These are phyloP conservation scores for Chytridium lagenaria DNA, from an alignment of 371 early-diverging fungal species.

Conservation along the genomic window DNA sequence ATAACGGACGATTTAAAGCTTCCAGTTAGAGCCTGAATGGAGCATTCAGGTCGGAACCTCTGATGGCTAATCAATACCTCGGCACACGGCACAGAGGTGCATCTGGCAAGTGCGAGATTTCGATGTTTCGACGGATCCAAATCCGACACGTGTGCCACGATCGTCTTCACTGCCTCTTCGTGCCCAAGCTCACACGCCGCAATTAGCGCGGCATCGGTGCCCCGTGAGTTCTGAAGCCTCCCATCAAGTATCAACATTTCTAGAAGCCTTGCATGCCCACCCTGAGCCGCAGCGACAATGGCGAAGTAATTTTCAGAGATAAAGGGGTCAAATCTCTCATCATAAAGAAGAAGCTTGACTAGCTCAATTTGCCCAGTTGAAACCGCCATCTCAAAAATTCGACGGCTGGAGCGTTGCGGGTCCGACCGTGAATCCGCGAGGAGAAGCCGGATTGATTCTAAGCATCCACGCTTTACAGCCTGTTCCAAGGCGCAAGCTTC, in stretches of 20 bases:
- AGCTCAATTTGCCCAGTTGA: not conserved
- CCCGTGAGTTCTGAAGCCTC: not conserved
- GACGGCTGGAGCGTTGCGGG: not conserved
- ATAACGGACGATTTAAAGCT: not conserved
- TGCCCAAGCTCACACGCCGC: not conserved
- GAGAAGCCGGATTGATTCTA: not conserved
- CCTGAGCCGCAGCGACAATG: not conserved
- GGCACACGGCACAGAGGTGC: not conserved
- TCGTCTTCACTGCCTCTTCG: not conserved
- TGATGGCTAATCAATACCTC: not conserved
- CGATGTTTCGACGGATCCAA: not conserved
- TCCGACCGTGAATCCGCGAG: not conserved
- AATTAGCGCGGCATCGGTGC: not conserved
- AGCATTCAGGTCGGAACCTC: not conserved
- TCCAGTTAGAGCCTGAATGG: not conserved
- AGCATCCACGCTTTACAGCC: not conserved
- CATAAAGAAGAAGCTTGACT: not conserved
- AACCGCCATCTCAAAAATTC: not conserved
- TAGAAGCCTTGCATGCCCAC: not conserved
- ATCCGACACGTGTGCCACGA: not conserved
- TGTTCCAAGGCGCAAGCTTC: not conserved
- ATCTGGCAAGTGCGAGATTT: not conserved
- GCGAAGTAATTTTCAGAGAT: not conserved
- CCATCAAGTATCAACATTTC: not conserved
- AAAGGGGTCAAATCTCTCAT: not conserved